These are phyloP conservation scores for Candida nonsorbophila DNA, from an alignment of 805 yeast genomes.

Conservation along the genomic window DNA sequence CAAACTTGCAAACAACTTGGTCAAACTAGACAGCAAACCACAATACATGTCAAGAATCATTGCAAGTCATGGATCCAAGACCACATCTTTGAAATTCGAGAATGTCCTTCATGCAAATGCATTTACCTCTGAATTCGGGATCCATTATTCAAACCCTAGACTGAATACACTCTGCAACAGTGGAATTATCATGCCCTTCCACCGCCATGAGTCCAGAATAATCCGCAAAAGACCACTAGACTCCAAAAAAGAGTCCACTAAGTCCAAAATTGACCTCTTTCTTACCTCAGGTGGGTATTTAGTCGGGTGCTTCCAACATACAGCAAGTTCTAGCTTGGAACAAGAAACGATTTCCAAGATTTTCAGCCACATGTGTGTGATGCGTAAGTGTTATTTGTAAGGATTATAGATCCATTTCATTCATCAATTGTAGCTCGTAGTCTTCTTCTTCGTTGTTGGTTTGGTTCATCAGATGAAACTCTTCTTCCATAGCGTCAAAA, in stretches of 20 bases:
- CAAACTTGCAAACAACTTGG: slow-evolving; percentile 31
- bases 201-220: slow-evolving; percentile 36
- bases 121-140: slow-evolving; percentile 49
- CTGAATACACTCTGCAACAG: slow-evolving; percentile 29
- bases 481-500: slow-evolving; percentile 4
- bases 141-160: slow-evolving; percentile 31
- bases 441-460: slow-evolving; percentile 16
- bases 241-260: slow-evolving; percentile 2
- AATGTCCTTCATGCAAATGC: slow-evolving; percentile 38
- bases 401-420: slow-evolving; percentile 26
- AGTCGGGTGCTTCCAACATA: slow-evolving; percentile 40
- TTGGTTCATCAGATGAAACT: slow-evolving; percentile 6
- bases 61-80: slow-evolving; percentile 33
- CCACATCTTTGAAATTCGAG: slow-evolving; percentile 22
- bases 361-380: slow-evolving; percentile 40
- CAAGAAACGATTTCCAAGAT: slow-evolving; percentile 39
- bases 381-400: slow-evolving; percentile 39
- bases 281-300: slow-evolving; percentile 50
- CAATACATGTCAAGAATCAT: slow-evolving; percentile 40
- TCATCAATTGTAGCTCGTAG: slow-evolving; percentile 31
- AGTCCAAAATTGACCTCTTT: slow-evolving; percentile 34
- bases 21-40: slow-evolving; percentile 15
- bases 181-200: slow-evolving; percentile 53
- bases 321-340: slow-evolving; percentile 14
- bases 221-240: slow-evolving; percentile 27